Conservation (phyloP, 192 early-diverging fungal species). For the Neocallimastix lanati region DNA sequence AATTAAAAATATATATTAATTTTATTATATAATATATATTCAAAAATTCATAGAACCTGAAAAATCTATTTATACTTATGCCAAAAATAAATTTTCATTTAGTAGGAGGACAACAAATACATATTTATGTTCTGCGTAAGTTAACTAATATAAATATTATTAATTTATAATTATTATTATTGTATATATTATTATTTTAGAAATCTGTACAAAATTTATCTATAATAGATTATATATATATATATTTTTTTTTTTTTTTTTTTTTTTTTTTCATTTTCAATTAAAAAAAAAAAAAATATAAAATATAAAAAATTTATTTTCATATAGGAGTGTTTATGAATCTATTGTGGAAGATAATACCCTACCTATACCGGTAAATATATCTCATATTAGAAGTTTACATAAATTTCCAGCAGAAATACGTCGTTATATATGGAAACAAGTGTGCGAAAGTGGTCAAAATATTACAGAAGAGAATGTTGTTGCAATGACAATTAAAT, state of each 20-base stretch:
- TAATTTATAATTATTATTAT: no score
- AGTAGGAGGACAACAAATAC: slow-evolving; percentile 23
- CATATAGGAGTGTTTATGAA: slow-evolving; percentile 17
- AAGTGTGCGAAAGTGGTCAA: slow-evolving; percentile 10
- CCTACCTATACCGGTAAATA: slow-evolving; percentile 18
- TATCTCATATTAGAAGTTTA: slow-evolving; percentile 21
- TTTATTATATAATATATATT: no score
- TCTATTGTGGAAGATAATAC: slow-evolving; percentile 16
- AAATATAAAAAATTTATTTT: not conserved
- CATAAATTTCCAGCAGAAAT: slow-evolving; percentile 19
- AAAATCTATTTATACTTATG: slow-evolving; percentile 19
- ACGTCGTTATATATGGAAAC: slow-evolving; percentile 16
- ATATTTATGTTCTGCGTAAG: slow-evolving; percentile 21
- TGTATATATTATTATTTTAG: no score
- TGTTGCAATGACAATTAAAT: slow-evolving; percentile 17
- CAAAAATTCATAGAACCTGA: slow-evolving; percentile 5
- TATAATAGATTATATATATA: no score
- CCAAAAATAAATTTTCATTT: slow-evolving; percentile 14
- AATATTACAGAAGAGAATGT: slow-evolving; percentile 20
- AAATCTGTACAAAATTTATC: no score
- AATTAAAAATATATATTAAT: no score
- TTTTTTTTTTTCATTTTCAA: no score
- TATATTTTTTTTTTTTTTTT: no score
- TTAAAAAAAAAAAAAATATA: not conserved
- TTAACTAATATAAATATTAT: no score